A percentile compares a stretch with the other conserved stretches of the same genome.
These are phyloP conservation scores for Salix arbutifolia DNA, from an alignment of 345 rosid species.

Conservation along the genomic window DNA sequence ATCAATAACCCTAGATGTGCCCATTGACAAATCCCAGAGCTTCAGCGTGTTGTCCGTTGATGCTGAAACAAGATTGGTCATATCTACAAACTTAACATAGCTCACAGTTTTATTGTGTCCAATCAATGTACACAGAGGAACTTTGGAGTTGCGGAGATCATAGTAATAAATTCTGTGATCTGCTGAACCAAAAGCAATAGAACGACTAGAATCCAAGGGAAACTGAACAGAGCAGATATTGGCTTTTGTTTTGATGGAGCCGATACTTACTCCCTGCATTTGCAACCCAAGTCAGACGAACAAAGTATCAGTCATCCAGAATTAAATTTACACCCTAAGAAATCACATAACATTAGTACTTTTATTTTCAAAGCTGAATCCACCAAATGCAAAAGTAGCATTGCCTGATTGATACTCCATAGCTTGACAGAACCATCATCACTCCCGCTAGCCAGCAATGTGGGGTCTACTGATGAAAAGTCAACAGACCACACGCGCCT, in stretches of 20 bases:
- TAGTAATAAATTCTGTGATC: constrained; percentile 88
- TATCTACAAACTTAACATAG: constrained; percentile 78
- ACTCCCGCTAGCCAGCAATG: constrained; percentile 90
- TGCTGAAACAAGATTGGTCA: constrained; percentile 70
- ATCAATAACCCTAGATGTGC: constrained; percentile 66
- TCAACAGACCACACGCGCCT: constrained; percentile 94
- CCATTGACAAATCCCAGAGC: constrained; percentile 89
- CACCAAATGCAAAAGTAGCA: constrained; percentile 71
- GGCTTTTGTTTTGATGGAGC: constrained; percentile 86
- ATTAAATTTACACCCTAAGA: constrained; percentile 18
- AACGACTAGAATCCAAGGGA: constrained; percentile 70
- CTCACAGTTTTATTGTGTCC: constrained; percentile 94
- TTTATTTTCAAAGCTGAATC: constrained; percentile 86
- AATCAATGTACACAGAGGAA: constrained; percentile 73
- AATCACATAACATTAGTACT: constrained; percentile 50
- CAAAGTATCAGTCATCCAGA: constrained; percentile 43
- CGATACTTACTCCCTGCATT: constrained; percentile 80
- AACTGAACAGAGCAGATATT: constrained; percentile 94
- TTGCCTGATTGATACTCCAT: constrained; percentile 99
- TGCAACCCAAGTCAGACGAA: constrained; percentile 37
- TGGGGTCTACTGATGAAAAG: constrained; percentile 86
- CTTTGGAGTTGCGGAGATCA: constrained; percentile 76
- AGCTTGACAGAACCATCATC: constrained; percentile 95
- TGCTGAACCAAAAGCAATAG: constrained; percentile 93
- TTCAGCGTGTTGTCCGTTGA: constrained; percentile 92